Percentiles rank a stretch among this genome's conserved stretches.
phyloP scores from a whole-genome alignment of 495 filamentous ascomycete species.

The Tuber umbilicatum region DNA sequence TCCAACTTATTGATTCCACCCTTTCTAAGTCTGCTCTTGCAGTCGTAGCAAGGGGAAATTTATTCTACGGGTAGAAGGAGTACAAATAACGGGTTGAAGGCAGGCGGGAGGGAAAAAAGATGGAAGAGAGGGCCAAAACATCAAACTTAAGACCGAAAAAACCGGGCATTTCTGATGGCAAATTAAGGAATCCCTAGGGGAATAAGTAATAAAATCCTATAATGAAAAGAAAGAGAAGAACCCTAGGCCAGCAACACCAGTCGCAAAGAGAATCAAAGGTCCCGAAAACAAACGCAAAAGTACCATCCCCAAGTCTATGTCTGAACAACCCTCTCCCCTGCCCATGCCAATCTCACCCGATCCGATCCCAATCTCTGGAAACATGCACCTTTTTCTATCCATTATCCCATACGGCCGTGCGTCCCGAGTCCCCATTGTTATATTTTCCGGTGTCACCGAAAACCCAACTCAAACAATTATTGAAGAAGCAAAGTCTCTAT shows the following conservation, averaged over 20 bases:
- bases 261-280: conserved; percentile 23
- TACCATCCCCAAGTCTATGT: conserved; percentile 24
- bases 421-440: background rate
- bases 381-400: background rate
- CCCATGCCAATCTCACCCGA: conserved; percentile 8
- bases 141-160: background rate
- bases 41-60: background rate
- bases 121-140: background rate
- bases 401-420: background rate
- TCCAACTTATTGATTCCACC: background rate
- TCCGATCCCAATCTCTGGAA: background rate
- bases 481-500: conserved; percentile 5
- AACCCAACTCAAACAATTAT: background rate
- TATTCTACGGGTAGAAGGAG: conserved; percentile 22
- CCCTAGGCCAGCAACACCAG: conserved; percentile 27
- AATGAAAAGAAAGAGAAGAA: conserved; percentile 16
- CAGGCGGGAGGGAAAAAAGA: background rate
- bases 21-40: background rate
- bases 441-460: background rate
- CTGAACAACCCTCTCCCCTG: conserved; percentile 20
- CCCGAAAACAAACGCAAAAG: conserved; percentile 16
- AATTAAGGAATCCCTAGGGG: conserved; percentile 7
- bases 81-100: conserved; percentile 10
- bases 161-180: conserved; percentile 9
- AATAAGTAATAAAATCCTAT: conserved; percentile 25